A percentile compares a stretch with the other conserved stretches of the same genome.
Conservation (phyloP, 176 grass and related monocot genomes). For the Oryza punctata region DNA sequence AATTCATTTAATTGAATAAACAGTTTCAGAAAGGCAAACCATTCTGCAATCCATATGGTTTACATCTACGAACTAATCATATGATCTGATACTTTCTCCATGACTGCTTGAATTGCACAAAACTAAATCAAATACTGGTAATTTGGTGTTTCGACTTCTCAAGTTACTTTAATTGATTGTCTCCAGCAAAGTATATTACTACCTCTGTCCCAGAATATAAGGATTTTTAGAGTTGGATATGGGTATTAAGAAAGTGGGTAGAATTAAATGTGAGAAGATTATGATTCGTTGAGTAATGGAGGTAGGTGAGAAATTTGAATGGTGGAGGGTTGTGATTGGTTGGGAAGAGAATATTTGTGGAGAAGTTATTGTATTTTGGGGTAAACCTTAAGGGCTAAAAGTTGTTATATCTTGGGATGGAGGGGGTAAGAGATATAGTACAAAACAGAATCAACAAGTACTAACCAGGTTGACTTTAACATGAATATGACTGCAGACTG, state of each 20-base stretch:
- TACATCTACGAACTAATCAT: neutral
- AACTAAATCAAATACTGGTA: neutral
- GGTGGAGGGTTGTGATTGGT: too few relatives aligned
- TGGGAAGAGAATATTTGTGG: too few relatives aligned
- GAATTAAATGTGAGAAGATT: too few relatives aligned
- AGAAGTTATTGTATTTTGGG: too few relatives aligned
- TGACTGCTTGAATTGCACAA: neutral
- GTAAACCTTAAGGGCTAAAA: too few relatives aligned
- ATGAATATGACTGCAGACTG: neutral
- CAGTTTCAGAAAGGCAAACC: neutral
- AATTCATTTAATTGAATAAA: neutral
- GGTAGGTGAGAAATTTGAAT: too few relatives aligned
- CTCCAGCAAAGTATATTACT: neutral
- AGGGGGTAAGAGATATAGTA: too few relatives aligned
- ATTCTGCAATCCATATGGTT: neutral
- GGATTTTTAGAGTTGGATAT: too few relatives aligned
- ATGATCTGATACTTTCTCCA: neutral
- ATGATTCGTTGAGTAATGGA: too few relatives aligned
- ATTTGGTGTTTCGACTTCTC: neutral
- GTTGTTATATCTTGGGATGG: too few relatives aligned
- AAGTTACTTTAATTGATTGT: neutral
- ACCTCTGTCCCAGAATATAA: too few relatives aligned
- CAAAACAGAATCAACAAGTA: neutral
- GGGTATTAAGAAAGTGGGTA: too few relatives aligned
- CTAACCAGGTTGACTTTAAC: neutral